These are phyloP conservation scores for Periconia digitata DNA, from an alignment of 2,329 filamentous ascomycete genomes.

Conservation along the genomic window DNA sequence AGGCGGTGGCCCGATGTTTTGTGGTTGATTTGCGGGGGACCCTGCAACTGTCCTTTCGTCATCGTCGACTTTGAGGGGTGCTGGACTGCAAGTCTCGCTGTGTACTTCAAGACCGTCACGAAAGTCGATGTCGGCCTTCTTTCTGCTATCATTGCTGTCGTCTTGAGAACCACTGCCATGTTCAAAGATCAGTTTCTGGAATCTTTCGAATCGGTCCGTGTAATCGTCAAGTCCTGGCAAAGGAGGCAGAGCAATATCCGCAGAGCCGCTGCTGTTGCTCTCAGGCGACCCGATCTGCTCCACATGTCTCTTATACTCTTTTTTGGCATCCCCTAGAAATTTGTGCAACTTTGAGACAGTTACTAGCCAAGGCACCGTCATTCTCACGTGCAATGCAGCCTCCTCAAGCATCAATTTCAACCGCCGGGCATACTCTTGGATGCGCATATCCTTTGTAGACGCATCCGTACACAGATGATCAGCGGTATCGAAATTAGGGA, in stretches of 20 bases:
- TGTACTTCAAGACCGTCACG: background rate
- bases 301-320: constrained; percentile 46
- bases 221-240: background rate
- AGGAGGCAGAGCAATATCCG: constrained; percentile 12
- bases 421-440: constrained; percentile 3
- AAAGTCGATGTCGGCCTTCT: background rate
- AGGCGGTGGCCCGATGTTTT: too few relatives aligned
- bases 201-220: background rate
- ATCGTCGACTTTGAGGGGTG: constrained; percentile 36
- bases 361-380: background rate
- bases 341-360: background rate
- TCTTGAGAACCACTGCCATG: background rate
- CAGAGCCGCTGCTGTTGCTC: background rate
- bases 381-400: constrained; percentile 31
- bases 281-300: constrained; percentile 1
- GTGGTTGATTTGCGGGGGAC: too few relatives aligned
- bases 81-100: constrained; percentile 14
- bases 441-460: too few relatives aligned
- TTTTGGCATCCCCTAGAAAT: constrained; percentile 33
- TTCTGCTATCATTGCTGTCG: background rate
- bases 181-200: background rate
- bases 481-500: constrained; percentile 67
- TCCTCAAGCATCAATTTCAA: background rate
- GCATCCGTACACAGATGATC: too few relatives aligned
- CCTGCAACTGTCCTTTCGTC: constrained; percentile 6